Base-by-base conservation (phyloP, 805 yeast genomes). In the Hanseniaspora hatyaiensis region DNA sequence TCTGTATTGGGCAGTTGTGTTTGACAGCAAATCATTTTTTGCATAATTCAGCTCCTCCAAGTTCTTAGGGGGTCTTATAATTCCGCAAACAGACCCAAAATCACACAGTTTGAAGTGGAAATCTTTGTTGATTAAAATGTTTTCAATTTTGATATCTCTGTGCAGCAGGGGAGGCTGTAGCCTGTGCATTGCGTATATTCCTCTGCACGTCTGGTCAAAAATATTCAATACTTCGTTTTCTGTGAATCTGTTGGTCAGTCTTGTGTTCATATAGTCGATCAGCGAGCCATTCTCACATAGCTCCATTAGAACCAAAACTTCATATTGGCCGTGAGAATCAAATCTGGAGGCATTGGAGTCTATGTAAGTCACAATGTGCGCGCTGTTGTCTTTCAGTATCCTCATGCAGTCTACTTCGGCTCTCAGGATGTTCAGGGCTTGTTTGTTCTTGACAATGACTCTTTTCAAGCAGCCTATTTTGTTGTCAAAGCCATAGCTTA, bases 331-430 rank as follows among this genome's bases (percentile, higher is more conserved):
- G 16, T 59, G 60, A n/a, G 57, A 50, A 20, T 65, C 50, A 63
- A 81, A 66, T 55, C 94, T 72, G 11, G 94, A 78, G 6, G 98
- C 98, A 65, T 92, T 96, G 2, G 96, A 85, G 62, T 92, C 98
- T 45, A 87, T 83, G 62, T 92, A 92, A 2, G 85, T 78, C 1
- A 92, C 98, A 52, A 92, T 78, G 59, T 80, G 79, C 39, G 74
- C 73, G 18, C 38, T 37, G 53, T 82, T 75, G 8, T 94, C 95
- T 52, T 79, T 69, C 29, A 92, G 69, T 23, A 95, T 70, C 64
- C 85, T 83, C 97, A 92, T 89, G 11, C 96, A 94, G 60, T 92
- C 97, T 13, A 92, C 98, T 62, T 92, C 99, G 33, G 94, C 95
- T 52, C 97, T 69, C 43, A 92, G 68, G 20, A 80, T 73, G 56